Base-by-base conservation (phyloP, 2,329 filamentous ascomycete genomes). In the Beauveria varroae region DNA sequence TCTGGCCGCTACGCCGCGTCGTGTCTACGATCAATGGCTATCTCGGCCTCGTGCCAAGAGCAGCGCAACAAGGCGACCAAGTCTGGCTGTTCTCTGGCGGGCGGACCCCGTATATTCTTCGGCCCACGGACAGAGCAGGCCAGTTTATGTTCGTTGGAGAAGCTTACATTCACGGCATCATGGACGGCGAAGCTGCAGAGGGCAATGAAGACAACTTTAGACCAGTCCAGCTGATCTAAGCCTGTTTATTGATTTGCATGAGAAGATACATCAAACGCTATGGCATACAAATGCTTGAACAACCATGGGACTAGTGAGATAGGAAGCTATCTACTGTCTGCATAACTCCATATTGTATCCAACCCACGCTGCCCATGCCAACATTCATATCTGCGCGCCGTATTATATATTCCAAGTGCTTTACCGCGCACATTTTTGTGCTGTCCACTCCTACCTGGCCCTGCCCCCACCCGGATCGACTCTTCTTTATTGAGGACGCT, bases 1-100 rank as follows among this genome's bases (percentile, higher is more conserved):
- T 57, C 22, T 62, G 57, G 57, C 57, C 57, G 12, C 34, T 62
- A 22, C 60, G 54, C 24, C 52, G 52, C 34, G 53, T 56, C 53
- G n/a, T 47, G 49, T 30, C 53, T 12, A 63, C 56, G 22, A 10
- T 34, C 50, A 60, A 60, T 9, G 57, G 61, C 10, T 61, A 63
- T 34, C 60, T 65, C 9, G 62, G 62, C 5, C 57, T 65, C 3
- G 63, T 52, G 1, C 62, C 62, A 16, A n/a, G 20, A 0, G 16
- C 34, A 1, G 49, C 46, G 2, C 41, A 49, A 40, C 8, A 14
- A 10, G 63, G 52, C 7, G 63, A 65, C 20, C 55, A 65, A 37
- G 37, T 64, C 8, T 65, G 63, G 63, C 57, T 60, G 1, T 53
- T 60, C 34, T 26, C 49, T n/a, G 57, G 57, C 14, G 57, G 57